These are phyloP conservation scores for Yamadazyma ubonensis DNA, from an alignment of 805 yeast genomes.

Conservation along the genomic window DNA sequence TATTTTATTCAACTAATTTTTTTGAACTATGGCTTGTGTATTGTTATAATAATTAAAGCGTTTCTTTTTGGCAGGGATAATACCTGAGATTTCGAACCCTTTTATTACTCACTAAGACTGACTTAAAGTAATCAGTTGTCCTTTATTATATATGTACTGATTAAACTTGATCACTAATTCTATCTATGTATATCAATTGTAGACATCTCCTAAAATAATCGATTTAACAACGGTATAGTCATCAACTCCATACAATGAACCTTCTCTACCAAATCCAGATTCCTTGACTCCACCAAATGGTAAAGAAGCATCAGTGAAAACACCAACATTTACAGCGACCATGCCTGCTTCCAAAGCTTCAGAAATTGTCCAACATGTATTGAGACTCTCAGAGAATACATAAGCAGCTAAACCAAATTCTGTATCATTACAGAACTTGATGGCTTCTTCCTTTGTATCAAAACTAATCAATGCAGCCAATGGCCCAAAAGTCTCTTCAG, in stretches of 20 bases:
- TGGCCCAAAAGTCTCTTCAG: slow-evolving; percentile 68
- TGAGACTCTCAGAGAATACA: slow-evolving; percentile 52
- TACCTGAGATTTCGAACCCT: too few relatives aligned
- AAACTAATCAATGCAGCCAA: slow-evolving; percentile 57
- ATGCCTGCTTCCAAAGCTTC: slow-evolving; percentile 63
- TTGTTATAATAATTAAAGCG: too few relatives aligned
- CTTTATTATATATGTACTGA: too few relatives aligned
- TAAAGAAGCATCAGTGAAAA: slow-evolving; percentile 56
- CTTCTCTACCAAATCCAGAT: slow-evolving; percentile 81
- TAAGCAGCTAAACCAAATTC: slow-evolving; percentile 60
- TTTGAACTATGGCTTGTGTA: too few relatives aligned
- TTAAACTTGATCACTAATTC: too few relatives aligned
- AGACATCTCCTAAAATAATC: slow-evolving; percentile 48
- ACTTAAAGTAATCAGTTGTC: too few relatives aligned
- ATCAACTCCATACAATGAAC: slow-evolving; percentile 71
- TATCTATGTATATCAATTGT: slow-evolving; percentile 11
- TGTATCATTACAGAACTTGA: slow-evolving; percentile 53
- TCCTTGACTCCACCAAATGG: slow-evolving; percentile 79
- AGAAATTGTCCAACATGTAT: slow-evolving; percentile 50
- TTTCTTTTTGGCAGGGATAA: too few relatives aligned
- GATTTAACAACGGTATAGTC: slow-evolving; percentile 65
- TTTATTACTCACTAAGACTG: too few relatives aligned
- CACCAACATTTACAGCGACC: slow-evolving; percentile 62
- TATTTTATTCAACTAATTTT: too few relatives aligned
- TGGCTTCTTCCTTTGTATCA: slow-evolving; percentile 52